Conservation (phyloP, 352 stramenopile species). For the Aphanomyces cochlioides region DNA sequence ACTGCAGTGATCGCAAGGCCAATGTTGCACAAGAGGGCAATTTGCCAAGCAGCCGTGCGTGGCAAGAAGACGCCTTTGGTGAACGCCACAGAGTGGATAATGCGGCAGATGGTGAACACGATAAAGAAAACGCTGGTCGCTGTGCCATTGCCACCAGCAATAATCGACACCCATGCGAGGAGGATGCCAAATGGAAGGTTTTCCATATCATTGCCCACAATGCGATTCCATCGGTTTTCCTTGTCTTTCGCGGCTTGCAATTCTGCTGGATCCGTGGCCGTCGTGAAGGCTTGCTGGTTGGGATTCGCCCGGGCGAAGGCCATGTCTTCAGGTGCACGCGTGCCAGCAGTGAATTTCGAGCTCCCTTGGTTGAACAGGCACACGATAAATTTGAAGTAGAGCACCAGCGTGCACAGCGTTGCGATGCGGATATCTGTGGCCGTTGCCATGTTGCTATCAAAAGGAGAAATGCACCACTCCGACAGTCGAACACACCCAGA, state of each 20-base stretch:
- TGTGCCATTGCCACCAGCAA: slow-evolving; percentile 37
- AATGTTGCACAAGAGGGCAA: slow-evolving; percentile 15
- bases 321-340: neutral
- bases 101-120: slow-evolving; percentile 42
- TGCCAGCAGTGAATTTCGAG: neutral
- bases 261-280: neutral
- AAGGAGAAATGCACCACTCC: too few species aligned
- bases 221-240: slow-evolving; percentile 49
- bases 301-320: too few species aligned
- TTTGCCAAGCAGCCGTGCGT: slow-evolving; percentile 32
- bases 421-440: too few species aligned
- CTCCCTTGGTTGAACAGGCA: neutral
- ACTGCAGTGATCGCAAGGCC: neutral
- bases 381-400: neutral
- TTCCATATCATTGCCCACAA: slow-evolving; percentile 57
- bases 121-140: slow-evolving; percentile 37
- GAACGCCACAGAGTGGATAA: slow-evolving; percentile 46
- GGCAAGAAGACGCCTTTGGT: slow-evolving; percentile 36
- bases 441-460: too few species aligned
- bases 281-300: too few species aligned
- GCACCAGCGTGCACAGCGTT: neutral
- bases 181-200: slow-evolving; percentile 43
- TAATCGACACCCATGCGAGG: slow-evolving; percentile 32
- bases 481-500: too few species aligned
- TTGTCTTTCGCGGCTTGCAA: neutral